Conservation (phyloP, 2,329 filamentous ascomycete species). For the Cercospora brassicicola region DNA sequence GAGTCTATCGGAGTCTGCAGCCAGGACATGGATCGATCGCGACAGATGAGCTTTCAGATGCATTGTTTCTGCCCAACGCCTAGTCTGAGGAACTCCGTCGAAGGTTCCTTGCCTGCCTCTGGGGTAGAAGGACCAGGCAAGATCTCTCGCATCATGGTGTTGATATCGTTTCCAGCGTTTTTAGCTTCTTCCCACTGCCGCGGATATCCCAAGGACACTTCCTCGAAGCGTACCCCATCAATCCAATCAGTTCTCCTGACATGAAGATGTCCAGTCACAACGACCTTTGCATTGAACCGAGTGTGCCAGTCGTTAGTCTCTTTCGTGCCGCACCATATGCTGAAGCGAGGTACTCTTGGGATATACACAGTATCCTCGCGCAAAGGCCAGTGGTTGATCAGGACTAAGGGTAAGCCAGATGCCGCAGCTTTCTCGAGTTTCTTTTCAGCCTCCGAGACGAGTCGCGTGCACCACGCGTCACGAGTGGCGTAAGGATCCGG, state of each 20-base stretch:
- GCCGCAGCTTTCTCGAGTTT: slow-evolving; percentile 42
- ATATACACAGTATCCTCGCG: slow-evolving; percentile 48
- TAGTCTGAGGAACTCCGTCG: slow-evolving; percentile 29
- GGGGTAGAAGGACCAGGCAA: slow-evolving; percentile 45
- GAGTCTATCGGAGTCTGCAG: not conserved
- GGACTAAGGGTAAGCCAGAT: slow-evolving; percentile 42
- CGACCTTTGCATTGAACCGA: slow-evolving; percentile 49
- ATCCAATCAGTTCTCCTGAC: slow-evolving; percentile 51
- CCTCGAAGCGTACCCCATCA: slow-evolving; percentile 50
- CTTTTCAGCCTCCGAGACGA: slow-evolving; percentile 44
- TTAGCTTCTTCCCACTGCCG: slow-evolving; percentile 49
- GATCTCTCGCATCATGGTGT: slow-evolving; percentile 49
- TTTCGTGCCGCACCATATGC: slow-evolving; percentile 51
- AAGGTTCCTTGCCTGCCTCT: slow-evolving; percentile 31
- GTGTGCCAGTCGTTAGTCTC: slow-evolving; percentile 51
- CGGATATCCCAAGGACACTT: slow-evolving; percentile 51
- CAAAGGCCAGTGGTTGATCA: slow-evolving; percentile 51
- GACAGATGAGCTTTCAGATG: not conserved
- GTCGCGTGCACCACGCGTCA: slow-evolving; percentile 48
- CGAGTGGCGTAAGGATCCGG: slow-evolving; percentile 48
- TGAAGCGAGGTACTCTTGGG: slow-evolving; percentile 46
- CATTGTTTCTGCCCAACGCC: slow-evolving; percentile 17
- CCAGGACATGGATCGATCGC: not conserved
- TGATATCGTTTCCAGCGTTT: slow-evolving; percentile 47
- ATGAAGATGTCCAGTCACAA: slow-evolving; percentile 51